Base-by-base conservation (phyloP, 2,329 filamentous ascomycete genomes). In the Chalaropsis thielavioides region DNA sequence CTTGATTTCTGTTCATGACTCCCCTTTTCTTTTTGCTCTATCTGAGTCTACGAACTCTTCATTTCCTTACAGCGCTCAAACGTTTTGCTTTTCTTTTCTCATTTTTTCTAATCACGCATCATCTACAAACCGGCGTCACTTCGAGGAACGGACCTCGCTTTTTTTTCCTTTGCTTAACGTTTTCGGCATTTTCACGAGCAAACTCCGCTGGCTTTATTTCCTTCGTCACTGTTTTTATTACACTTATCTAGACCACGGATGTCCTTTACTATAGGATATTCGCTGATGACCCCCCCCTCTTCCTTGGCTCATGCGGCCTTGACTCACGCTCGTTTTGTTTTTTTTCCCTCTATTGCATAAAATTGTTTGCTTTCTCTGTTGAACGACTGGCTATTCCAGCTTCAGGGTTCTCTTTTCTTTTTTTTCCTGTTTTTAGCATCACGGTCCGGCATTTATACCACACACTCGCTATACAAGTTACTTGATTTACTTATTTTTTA, bases 221-320 rank as follows among this genome's bases (percentile, higher is more conserved):
- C 11, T 51, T 51, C 46, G 19, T 51, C 27, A 8, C 46, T 51
- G 46, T 35, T 22, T 51, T 64, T 61, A 22, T 49, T 62, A 49
- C 60, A 31, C 41, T 31, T 49, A 62, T 62, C 60, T 49, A 46
- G 60, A 63, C 27, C 31, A 35, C 15, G 27, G n/a, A n/a, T 58
- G 54, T 58, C 31, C 10, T 17, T 13, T 2, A 35, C 17, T 38
- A 17, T 19, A 24, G 31, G 54, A 58, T 27, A 58, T 38, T 58
- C 27, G 54, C 17, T 58, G 27, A 58, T 58, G 54, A 38, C 54
- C 27, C 5, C 15, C n/a, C n/a, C n/a, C n/a, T n/a, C n/a, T n/a
- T 56, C 4, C 17, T n/a, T n/a, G 54, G 24, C 54, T 35, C 31
- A 11, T 58, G 4, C 31, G 17, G 15, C 54, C 54, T 31, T 31